A percentile compares a stretch with the other conserved stretches of the same genome.
Evolutionary conservation across 2,329 filamentous ascomycete genomes (phyloP).

Genomic region (Cordyceps fumosorosea): DNA sequence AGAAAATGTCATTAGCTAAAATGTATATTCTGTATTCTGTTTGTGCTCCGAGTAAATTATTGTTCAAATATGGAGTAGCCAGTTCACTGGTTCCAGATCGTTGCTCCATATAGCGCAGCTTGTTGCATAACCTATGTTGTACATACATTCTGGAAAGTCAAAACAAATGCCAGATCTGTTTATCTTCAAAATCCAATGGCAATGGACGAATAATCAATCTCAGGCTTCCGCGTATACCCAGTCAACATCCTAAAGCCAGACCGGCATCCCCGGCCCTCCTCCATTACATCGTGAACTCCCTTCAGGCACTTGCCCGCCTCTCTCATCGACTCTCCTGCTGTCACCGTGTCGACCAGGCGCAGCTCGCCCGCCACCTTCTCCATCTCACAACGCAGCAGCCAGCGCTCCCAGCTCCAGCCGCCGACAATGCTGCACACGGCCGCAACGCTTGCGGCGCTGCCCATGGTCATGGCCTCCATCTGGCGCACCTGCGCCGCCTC

Average conservation of each 20-base stretch:
- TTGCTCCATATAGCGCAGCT: not conserved
- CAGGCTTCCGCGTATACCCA: constrained; percentile 57
- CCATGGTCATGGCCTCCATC: constrained; percentile 56
- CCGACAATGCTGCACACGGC: constrained; percentile 76
- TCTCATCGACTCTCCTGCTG: constrained; percentile 42
- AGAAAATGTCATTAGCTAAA: not conserved
- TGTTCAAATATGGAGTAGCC: not conserved
- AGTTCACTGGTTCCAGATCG: not conserved
- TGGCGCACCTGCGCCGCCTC: constrained; percentile 40
- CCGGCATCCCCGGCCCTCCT: constrained; percentile 55
- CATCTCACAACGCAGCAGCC: constrained; percentile 81
- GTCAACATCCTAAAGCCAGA: constrained; percentile 56
- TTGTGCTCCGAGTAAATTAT: not conserved
- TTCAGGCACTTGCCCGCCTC: constrained; percentile 55
- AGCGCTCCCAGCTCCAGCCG: constrained; percentile 91
- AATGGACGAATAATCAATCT: not conserved
- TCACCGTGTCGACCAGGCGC: constrained; percentile 46
- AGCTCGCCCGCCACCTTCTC: constrained; percentile 69
- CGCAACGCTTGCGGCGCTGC: constrained; percentile 65
- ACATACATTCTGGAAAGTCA: constrained; percentile 2
- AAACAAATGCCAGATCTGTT: not conserved
- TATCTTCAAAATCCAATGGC: constrained; percentile 6
- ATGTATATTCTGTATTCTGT: not conserved
- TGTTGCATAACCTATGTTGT: not conserved
- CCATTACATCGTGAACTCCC: constrained; percentile 53